Base-by-base conservation (phyloP, 2,329 filamentous ascomycete species). In the Phoma sp. region DNA sequence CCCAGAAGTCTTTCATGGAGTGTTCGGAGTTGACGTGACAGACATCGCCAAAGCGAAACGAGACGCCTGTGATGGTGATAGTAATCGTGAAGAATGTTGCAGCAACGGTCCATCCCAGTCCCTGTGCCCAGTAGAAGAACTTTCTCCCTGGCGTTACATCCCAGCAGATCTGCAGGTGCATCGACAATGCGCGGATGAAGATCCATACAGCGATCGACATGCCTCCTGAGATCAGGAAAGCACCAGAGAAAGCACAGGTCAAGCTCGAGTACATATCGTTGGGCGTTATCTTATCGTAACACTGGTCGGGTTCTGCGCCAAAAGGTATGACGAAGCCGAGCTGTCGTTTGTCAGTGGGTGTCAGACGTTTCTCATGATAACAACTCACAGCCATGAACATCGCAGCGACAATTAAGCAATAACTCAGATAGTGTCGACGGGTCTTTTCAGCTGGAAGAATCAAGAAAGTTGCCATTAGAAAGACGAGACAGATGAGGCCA, bases 121-220 rank as follows among this genome's bases (percentile, higher is more conserved):
- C 82, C 69, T 96, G 87, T 3, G 94, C 88, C 62, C 85, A 84
- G 81, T 91, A 92, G 86, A 97, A 97, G 76, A 97, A 98, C 67
- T 84, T 90, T 39, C 87, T 85, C 35, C 95, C 95, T 4, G 96
- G 90, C 7, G 94, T 87, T 31, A 96, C 84, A 74, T 98, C 92
- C 95, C 95, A 99, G 80, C 93, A 97, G 62, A 99, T 97, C 76
- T 98, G 95, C 24, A 99, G 86, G 76, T 99, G 95, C 67, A 99
- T 88, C 4, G 92, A 96, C 31, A 98, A 78, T 0, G 94, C 90
- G 60, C 95, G 87, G 57, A 97, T 83, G 73, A 97, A 96, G 61
- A 93, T 85, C 94, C 95, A 99, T 75, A 96, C 87, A 29, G 92
- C 86, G 40, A 88, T 90, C 27, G 86, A 84, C 83, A 93, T 91